Base-by-base conservation (phyloP, 495 filamentous ascomycete genomes). In the Evernia prunastri region DNA sequence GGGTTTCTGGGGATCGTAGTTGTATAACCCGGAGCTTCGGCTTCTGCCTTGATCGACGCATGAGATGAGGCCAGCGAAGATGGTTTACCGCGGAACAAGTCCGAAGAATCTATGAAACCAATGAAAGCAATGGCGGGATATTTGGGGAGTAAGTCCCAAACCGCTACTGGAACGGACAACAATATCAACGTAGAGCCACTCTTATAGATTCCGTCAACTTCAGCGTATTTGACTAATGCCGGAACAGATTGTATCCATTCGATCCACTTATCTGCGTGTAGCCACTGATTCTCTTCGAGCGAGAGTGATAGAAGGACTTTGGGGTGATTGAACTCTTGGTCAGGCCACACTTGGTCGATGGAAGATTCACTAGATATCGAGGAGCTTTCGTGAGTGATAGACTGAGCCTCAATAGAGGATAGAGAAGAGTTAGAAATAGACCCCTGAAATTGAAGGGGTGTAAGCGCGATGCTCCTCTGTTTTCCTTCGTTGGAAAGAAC, bases 151-250 rank as follows among this genome's bases (percentile, higher is more conserved):
- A 58, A 58, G 36, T 39, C 56, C 56, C 56, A 58, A 39, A 42
- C 39, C 20, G 10, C 13, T 3, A 58, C 56, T 25, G 56, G 56
- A 39, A 58, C 33, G 40, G 56, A 58, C 36, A 58, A 13, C 23
- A 58, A 11, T 10, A 58, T 27, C 35, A 58, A 39, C 37, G 56
- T 39, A 23, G 56, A 58, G 4, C 27, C 15, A 40, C 56, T 42
- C 27, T 58, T 35, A 40, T 58, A 58, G 56, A 37, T 40, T 37
- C 56, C 56, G n/a, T 58, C 33, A n/a, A 58, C 56, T 25, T 25
- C n/a, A 35, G 56, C 56, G 13, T 39, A 15, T 25, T 58, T 39
- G 17, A 35, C 35, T 4, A 58, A 23, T 4, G 56, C 56, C 25
- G 56, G 56, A 37, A 58, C 8, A 39, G 25, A 35, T 58, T 37